Evolutionary conservation across 2,329 filamentous ascomycete genomes (phyloP).

Genomic region (Beauveria pseudobassiana): DNA sequence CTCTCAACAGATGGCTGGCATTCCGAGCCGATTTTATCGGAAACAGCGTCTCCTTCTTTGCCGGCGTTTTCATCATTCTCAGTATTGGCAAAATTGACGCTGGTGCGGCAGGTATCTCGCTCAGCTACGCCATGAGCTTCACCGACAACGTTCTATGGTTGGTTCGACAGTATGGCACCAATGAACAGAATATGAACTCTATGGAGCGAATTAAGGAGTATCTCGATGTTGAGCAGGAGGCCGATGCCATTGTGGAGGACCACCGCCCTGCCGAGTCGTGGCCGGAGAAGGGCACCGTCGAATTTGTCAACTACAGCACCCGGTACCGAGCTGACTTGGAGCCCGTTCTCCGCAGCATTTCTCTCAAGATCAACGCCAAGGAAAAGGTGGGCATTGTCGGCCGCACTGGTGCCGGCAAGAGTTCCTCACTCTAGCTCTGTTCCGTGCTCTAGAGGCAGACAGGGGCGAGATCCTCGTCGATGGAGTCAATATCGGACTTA

Average conservation of each 20-base stretch:
- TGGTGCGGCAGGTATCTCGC: constrained; percentile 83
- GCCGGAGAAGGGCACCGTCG: constrained; percentile 77
- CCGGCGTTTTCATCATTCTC: constrained; percentile 81
- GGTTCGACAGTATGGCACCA: constrained; percentile 84
- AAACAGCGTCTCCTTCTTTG: constrained; percentile 87
- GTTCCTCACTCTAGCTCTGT: constrained; percentile 88
- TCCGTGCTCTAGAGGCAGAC: constrained; percentile 88
- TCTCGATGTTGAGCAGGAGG: constrained; percentile 91
- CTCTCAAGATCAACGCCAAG: constrained; percentile 74
- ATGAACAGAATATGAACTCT: constrained; percentile 99
- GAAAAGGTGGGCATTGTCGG: constrained; percentile 97
- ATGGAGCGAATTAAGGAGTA: constrained; percentile 98
- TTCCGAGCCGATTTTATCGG: constrained; percentile 87
- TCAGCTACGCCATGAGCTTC: constrained; percentile 94
- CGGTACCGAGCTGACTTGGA: constrained; percentile 84
- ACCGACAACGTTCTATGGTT: constrained; percentile 97
- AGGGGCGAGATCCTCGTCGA: constrained; percentile 86
- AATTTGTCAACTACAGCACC: constrained; percentile 85
- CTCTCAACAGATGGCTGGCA: constrained; percentile 91
- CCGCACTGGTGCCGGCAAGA: constrained; percentile 92
- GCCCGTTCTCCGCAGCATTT: constrained; percentile 74
- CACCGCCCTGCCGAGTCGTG: constrained; percentile 71
- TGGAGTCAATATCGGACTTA: constrained; percentile 78
- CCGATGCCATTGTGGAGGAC: constrained; percentile 66
- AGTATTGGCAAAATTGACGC: constrained; percentile 80